phyloP scores from a whole-genome alignment of 1,139 yeast genomes.

The Hyphopichia wangnamkhiaoensis region DNA sequence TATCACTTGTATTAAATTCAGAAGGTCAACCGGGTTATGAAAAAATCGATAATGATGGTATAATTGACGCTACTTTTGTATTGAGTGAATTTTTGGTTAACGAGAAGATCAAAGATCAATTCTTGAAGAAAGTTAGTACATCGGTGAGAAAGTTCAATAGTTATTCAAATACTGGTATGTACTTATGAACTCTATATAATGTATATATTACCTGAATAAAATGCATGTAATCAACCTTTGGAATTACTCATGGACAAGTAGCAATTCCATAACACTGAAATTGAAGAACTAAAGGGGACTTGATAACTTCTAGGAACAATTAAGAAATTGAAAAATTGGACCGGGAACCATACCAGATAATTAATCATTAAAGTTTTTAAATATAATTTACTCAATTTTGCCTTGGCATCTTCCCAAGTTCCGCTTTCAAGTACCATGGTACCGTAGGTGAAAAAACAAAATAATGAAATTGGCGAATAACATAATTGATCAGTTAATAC shows the following conservation, averaged over 20 bases:
- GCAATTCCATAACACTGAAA: slow-evolving; percentile 93
- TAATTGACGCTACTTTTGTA: slow-evolving; percentile 34
- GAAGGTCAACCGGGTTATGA: slow-evolving; percentile 64
- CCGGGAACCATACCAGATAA: slow-evolving; percentile 92
- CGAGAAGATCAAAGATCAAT: slow-evolving; percentile 11
- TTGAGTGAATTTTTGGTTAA: slow-evolving; percentile 16
- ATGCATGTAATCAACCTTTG: slow-evolving; percentile 14
- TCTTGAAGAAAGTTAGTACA: slow-evolving; percentile 26
- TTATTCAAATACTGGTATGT: slow-evolving; percentile 41
- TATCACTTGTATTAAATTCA: slow-evolving; percentile 43
- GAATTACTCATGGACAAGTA: slow-evolving; percentile 77
- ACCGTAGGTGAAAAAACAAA: slow-evolving; percentile 80
- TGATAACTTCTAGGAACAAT: slow-evolving; percentile 78
- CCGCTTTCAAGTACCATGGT: slow-evolving; percentile 81
- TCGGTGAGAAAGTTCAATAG: slow-evolving; percentile 38
- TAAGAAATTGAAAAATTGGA: slow-evolving; percentile 85
- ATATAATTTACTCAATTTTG: slow-evolving; percentile 65
- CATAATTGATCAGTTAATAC: slow-evolving; percentile 88
- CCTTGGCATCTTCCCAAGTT: slow-evolving; percentile 59
- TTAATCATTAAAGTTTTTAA: slow-evolving; percentile 76
- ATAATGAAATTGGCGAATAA: slow-evolving; percentile 83
- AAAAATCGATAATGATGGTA: slow-evolving; percentile 38
- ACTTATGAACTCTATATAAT: slow-evolving; percentile 21
- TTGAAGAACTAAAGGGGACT: slow-evolving; percentile 86
- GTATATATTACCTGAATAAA: too few species aligned